Evolutionary conservation across 805 yeast species (phyloP).

Genomic region (Teunomyces panamensis): DNA sequence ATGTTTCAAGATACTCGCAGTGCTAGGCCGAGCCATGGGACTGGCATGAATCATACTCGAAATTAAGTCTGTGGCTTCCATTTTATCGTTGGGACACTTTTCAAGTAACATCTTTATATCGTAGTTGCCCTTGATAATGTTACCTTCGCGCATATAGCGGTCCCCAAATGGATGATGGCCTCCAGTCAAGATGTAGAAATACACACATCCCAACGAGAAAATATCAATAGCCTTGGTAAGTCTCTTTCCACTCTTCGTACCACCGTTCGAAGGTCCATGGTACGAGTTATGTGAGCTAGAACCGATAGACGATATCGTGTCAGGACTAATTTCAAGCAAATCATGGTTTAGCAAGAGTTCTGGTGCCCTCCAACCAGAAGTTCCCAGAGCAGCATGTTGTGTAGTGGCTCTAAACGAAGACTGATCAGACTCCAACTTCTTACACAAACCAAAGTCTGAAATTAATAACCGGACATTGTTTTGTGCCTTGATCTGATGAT

Average conservation of each 20-base stretch:
- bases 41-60: conserved; percentile 65
- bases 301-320: conserved; percentile 28
- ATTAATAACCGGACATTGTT: conserved; percentile 62
- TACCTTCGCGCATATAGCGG: conserved; percentile 80
- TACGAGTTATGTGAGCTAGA: conserved; percentile 16
- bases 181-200: conserved; percentile 75
- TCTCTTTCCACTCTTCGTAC: conserved; percentile 40
- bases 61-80: conserved; percentile 74
- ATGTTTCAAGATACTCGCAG: conserved; percentile 65
- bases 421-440: conserved; percentile 86
- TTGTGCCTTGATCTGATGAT: not conserved
- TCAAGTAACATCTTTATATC: conserved; percentile 46
- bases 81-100: conserved; percentile 40
- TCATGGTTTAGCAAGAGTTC: conserved; percentile 57
- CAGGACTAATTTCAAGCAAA: conserved; percentile 37
- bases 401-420: conserved; percentile 91
- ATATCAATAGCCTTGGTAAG: conserved; percentile 89
- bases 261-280: conserved; percentile 1
- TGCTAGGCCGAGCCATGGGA: conserved; percentile 71
- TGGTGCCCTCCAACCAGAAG: conserved; percentile 98
- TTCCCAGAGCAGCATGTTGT: conserved; percentile 86
- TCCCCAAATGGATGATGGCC: conserved; percentile 98
- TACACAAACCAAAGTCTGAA: conserved; percentile 95
- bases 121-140: conserved; percentile 69
- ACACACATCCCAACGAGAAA: conserved; percentile 92